phyloP scores from a whole-genome alignment of 768 basidiomycete genomes.

The Auricularia sp. region DNA sequence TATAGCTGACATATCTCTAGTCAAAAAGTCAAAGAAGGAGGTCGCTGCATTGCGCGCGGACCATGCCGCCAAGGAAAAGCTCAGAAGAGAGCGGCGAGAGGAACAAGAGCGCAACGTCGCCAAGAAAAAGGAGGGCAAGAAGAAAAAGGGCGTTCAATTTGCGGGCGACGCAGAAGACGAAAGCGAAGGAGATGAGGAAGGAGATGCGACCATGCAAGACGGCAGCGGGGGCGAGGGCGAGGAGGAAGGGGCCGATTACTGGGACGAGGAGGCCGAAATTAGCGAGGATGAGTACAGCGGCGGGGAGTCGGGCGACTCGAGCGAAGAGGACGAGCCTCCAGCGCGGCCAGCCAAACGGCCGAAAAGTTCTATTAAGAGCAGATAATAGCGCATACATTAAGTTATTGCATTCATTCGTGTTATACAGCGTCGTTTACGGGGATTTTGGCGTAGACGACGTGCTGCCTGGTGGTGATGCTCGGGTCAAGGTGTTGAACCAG shows the following conservation, averaged over 20 bases:
- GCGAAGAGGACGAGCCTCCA: constrained; percentile 20
- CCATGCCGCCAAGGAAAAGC: constrained; percentile 66
- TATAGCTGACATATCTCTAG: constrained; percentile 31
- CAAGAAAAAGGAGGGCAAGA: constrained; percentile 53
- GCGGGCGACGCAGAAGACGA: constrained; percentile 23
- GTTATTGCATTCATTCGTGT: not conserved
- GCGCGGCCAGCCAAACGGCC: constrained; percentile 27
- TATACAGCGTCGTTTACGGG: too few relatives aligned
- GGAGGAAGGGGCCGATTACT: constrained; percentile 27
- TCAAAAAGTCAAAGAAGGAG: constrained; percentile 83
- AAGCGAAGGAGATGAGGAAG: constrained; percentile 26
- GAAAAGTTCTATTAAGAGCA: not conserved
- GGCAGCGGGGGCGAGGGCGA: constrained; percentile 25
- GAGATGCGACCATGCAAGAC: constrained; percentile 29
- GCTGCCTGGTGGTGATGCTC: too few relatives aligned
- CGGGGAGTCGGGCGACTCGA: constrained; percentile 18
- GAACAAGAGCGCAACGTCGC: constrained; percentile 90
- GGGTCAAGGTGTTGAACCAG: constrained; percentile 14
- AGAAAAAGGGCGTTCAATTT: constrained; percentile 20
- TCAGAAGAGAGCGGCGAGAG: constrained; percentile 68
- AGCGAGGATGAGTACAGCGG: constrained; percentile 28
- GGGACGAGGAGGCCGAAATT: constrained; percentile 29
- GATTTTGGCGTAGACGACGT: too few relatives aligned
- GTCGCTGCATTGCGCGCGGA: constrained; percentile 54
- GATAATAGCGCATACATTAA: not conserved